phyloP scores from a whole-genome alignment of 2,329 filamentous ascomycete species.

The Sordariomycetes sp. region DNA sequence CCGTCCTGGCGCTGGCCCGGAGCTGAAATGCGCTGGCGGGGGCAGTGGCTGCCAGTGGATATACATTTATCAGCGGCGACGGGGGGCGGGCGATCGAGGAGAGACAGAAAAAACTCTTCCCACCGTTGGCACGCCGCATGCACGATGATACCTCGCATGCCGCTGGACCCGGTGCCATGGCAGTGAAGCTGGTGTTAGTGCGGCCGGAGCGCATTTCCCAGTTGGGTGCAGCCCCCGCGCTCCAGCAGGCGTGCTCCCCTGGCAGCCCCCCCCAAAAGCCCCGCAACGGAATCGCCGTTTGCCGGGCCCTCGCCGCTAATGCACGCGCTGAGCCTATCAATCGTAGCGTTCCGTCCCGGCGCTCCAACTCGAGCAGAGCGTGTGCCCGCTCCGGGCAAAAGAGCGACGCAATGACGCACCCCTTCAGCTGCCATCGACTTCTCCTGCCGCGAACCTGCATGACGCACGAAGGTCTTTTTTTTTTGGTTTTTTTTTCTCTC shows the following conservation, averaged over 20 bases:
- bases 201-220: neutral
- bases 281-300: neutral
- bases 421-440: neutral
- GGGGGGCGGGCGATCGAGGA: no score
- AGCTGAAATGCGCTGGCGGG: neutral
- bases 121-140: no score
- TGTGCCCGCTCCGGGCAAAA: no score
- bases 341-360: no score
- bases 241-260: no score
- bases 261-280: no score
- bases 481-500: neutral
- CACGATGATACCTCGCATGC: no score
- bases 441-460: neutral
- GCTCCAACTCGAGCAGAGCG: no score
- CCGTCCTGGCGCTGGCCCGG: neutral
- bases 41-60: neutral
- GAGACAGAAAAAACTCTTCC: no score
- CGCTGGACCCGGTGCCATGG: no score
- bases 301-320: neutral
- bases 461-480: neutral
- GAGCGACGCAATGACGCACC: neutral
- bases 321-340: neutral
- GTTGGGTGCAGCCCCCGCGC: neutral
- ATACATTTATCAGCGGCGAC: neutral
- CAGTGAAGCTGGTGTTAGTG: no score